Base-by-base conservation (phyloP, 2,329 filamentous ascomycete genomes). In the Chalaropsis thielavioides region DNA sequence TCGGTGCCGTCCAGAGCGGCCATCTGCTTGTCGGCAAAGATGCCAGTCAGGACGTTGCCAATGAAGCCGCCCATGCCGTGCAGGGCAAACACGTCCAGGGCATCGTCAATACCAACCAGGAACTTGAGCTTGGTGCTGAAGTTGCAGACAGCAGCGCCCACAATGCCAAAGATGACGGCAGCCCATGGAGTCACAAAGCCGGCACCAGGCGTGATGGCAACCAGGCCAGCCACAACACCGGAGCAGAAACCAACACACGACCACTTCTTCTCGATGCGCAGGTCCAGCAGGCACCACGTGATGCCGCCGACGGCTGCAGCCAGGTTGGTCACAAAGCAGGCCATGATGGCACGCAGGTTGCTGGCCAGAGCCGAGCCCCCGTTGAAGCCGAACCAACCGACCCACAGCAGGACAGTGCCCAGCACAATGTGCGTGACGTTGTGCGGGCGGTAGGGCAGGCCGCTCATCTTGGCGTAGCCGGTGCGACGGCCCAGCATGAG, bases 361-460 rank as follows among this genome's bases (percentile, higher is more conserved):
- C 90, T 88, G 67, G 83, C 81, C 54, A 95, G 80, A 1, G 90
- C 92, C 2, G 87, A 83, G 68, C 92, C 92, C 64, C 89, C 91
- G 75, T 96, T 96, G 83, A 96, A 96, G 61, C 92, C 92, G 73
- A 96, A 94, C 92, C 91, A 96, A 66, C 92, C 91, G 58, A 96
- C 89, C 92, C 92, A 96, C 61, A 96, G 81, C 75, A 87, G 82
- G 31, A 86, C 81, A 3, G 88, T 89, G 24, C 88, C 87, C 59
- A 90, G 79, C 60, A 89, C 84, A 69, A 90, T 84, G 70, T 88
- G 80, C 66, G 86, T 88, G 56, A 88, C 85, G 71, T 88, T 90
- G 75, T 90, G 87, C 8, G 87, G 86, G 40, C 83, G 81, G 76
- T 87, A 87, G 3, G 84, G 83, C 2, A 85, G 81, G 56, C 83